Conservation (phyloP, 169 alveolate genomes). For the Plasmodium fragile region DNA sequence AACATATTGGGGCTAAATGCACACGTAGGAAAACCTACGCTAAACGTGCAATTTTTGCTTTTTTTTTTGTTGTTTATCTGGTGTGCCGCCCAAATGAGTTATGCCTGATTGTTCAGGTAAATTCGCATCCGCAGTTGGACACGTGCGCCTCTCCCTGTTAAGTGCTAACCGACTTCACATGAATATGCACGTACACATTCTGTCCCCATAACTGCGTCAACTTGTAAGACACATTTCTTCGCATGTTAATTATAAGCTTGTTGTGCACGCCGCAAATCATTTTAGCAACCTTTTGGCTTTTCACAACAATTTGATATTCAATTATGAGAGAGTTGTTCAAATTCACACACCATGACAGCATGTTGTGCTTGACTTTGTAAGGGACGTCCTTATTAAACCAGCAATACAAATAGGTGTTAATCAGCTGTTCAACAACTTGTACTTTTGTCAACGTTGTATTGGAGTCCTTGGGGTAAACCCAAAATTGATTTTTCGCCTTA, state of each 20-base stretch:
- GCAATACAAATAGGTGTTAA: constrained; percentile 85
- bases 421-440: constrained; percentile 86
- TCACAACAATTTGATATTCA: constrained; percentile 77
- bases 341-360: constrained; percentile 83
- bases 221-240: constrained; percentile 84
- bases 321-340: constrained; percentile 80
- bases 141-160: neutral
- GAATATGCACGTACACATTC: constrained; percentile 80
- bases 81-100: neutral
- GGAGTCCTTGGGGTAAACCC: constrained; percentile 89
- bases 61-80: neutral
- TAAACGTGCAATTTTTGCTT: neutral
- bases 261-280: constrained; percentile 86
- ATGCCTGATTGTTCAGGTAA: constrained; percentile 7
- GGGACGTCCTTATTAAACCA: constrained; percentile 89
- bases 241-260: constrained; percentile 80
- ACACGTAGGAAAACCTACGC: neutral
- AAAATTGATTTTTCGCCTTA: constrained; percentile 82
- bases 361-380: constrained; percentile 82
- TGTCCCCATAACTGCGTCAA: constrained; percentile 84
- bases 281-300: constrained; percentile 78
- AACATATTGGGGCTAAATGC: neutral
- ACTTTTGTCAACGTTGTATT: constrained; percentile 84
- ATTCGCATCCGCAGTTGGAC: neutral
- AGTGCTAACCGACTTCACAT: constrained; percentile 78